These are phyloP conservation scores for Anthostomella pinea DNA, from an alignment of 2,329 filamentous ascomycete genomes.

Conservation along the genomic window DNA sequence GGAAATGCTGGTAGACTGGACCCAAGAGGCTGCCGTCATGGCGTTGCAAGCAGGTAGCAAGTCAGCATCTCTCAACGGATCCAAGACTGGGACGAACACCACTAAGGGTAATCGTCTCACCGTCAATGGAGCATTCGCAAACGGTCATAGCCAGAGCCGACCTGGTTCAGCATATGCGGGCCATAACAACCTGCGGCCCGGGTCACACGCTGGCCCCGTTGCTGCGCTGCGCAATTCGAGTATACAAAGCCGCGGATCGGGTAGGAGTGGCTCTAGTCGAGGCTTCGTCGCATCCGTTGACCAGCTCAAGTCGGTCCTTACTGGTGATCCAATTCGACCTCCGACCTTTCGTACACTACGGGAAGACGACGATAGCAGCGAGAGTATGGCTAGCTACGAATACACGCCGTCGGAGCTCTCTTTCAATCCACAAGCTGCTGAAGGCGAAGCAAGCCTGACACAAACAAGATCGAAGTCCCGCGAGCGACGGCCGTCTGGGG, in stretches of 20 bases:
- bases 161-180: conserved; percentile 47
- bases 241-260: conserved; percentile 49
- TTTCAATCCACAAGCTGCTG: conserved; percentile 45
- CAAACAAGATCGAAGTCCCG: conserved; percentile 28
- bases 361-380: conserved; percentile 51
- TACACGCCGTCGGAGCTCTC: conserved; percentile 65
- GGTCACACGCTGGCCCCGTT: conserved; percentile 39
- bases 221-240: conserved; percentile 53
- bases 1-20: conserved; percentile 78
- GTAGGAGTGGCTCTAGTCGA: conserved; percentile 40
- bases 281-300: conserved; percentile 59
- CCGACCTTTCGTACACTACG: conserved; percentile 38
- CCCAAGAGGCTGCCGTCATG: conserved; percentile 68
- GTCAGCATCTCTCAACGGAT: conserved; percentile 73
- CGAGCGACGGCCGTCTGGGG: conserved; percentile 27
- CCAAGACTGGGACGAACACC: conserved; percentile 60
- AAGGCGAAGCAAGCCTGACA: conserved; percentile 23
- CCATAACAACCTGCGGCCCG: conserved; percentile 49
- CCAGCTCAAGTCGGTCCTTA: conserved; percentile 60
- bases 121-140: conserved; percentile 48
- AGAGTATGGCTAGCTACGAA: conserved; percentile 71
- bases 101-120: conserved; percentile 55
- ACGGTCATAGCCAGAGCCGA: conserved; percentile 38
- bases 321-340: conserved; percentile 45
- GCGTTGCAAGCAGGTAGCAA: conserved; percentile 67